Evolutionary conservation across 169 alveolate genomes (phyloP).

Genomic region (Cryptosporidium meleagridis): DNA sequence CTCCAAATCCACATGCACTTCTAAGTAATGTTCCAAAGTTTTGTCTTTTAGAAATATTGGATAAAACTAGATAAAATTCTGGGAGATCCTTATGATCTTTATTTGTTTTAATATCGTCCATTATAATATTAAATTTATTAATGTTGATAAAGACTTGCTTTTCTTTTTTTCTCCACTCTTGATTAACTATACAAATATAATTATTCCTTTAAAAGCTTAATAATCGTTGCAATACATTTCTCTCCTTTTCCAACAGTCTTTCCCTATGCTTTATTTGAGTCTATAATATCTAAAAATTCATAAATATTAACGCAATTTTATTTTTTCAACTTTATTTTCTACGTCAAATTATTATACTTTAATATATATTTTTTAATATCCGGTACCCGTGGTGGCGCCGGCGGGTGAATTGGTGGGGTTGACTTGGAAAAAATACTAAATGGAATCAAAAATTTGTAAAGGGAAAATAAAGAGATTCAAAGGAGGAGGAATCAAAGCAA

Average conservation of each 20-base stretch:
- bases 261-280: too few relatives aligned
- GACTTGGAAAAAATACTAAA: not conserved
- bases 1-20: constrained; percentile 80
- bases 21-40: constrained; percentile 79
- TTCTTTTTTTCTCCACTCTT: too few relatives aligned
- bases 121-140: not conserved
- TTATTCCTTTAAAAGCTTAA: too few relatives aligned
- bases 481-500: not conserved
- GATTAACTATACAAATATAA: too few relatives aligned
- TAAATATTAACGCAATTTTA: not conserved
- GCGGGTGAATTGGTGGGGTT: constrained; percentile 21
- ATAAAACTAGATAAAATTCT: constrained; percentile 76
- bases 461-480: not conserved
- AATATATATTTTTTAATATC: not conserved
- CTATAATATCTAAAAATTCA: not conserved
- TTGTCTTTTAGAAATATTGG: constrained; percentile 78
- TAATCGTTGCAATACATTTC: too few relatives aligned
- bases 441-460: not conserved
- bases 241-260: too few relatives aligned
- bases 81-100: not conserved
- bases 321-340: not conserved
- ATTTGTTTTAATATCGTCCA: not conserved
- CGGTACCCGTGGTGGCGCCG: constrained; percentile 22
- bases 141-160: too few relatives aligned
- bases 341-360: too few relatives aligned